A percentile compares a stretch with the other conserved stretches of the same genome.
phyloP scores from a whole-genome alignment of 2,329 filamentous ascomycete genomes.

The Tolypocladium amazonense region DNA sequence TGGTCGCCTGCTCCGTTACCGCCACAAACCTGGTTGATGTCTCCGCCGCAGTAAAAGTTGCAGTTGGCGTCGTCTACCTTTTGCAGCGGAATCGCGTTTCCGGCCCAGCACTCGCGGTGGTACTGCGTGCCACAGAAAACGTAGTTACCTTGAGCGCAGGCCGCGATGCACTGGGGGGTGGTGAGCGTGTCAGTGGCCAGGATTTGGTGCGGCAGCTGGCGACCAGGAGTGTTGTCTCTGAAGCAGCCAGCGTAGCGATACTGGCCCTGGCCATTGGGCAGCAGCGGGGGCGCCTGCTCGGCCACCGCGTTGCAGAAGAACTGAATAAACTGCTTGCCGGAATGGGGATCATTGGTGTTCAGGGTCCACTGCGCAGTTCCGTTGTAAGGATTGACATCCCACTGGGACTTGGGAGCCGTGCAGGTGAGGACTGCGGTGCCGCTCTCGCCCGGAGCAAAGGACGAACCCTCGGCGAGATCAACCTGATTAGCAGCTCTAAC shows the following conservation, averaged over 20 bases:
- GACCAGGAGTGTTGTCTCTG: constrained; percentile 43
- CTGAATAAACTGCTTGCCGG: constrained; percentile 40
- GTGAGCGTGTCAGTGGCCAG: constrained; percentile 30
- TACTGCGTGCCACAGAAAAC: constrained; percentile 40
- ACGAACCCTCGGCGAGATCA: constrained; percentile 46
- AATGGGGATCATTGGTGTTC: constrained; percentile 42
- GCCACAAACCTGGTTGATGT: constrained; percentile 40
- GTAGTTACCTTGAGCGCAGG: constrained; percentile 23
- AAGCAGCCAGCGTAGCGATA: constrained; percentile 46
- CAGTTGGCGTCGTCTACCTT: constrained; percentile 36
- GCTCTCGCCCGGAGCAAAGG: constrained; percentile 36
- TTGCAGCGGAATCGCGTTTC: constrained; percentile 31
- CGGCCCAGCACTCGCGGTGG: constrained; percentile 43
- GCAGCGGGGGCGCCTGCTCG: constrained; percentile 40
- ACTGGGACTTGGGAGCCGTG: constrained; percentile 43
- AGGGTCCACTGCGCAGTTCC: constrained; percentile 42
- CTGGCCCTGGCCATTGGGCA: constrained; percentile 29
- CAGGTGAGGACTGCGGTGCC: constrained; percentile 43
- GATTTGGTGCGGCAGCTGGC: constrained; percentile 34
- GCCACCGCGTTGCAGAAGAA: constrained; percentile 41
- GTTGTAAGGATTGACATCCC: constrained; percentile 41
- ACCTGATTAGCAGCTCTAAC: constrained; percentile 43
- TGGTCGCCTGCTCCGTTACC: constrained; percentile 30
- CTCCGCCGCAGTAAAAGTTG: constrained; percentile 39
- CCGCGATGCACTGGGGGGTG: constrained; percentile 31